Evolutionary conservation across 2,329 filamentous ascomycete genomes (phyloP), one percentile per base, ranked within the genome.

Genomic region (Trichothecium sympodiale): DNA sequence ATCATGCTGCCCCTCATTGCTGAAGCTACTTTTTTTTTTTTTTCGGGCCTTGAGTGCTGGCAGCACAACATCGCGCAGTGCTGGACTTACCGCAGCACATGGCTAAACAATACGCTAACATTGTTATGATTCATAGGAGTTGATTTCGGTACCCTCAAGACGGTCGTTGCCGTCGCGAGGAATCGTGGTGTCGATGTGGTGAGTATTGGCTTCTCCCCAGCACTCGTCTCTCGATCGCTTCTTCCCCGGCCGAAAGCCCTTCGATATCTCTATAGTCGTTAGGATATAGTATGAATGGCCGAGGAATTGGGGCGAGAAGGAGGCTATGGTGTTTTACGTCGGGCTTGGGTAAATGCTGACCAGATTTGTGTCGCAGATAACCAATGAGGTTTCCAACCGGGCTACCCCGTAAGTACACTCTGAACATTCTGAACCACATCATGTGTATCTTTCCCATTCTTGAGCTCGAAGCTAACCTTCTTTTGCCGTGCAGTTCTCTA

Each of bases 151-250:
- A 86, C 86, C 50, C 79, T 94, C 61, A 94, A 93, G 76, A 94
- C 89, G 60, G 88, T 94, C 57, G 83, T 96, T 65, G 89, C 89
- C 60, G 89, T 96, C 63, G 91, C 91, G 59, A 80, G 91, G 62
- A 96, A 96, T 67, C 88, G 93, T 61, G 91, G 91, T 68, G 91
- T 98, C 62, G 91, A 98, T 72, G 91, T 98, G 61, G 87, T 94
- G 75, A 59, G 87, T 91, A 41, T 35, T 36, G 17, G 30, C 38
- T 33, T 35, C 30, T 18, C 34, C 34, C 28, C 29, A 35, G 37
- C n/a, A n/a, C 15, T 23, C 32, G 8, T 13, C 28, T 29, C 29
- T 23, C 13, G 17, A 15, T 17, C 34, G 25, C 20, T 33, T 44
- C 36, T 37, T 23, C 20, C 36, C 36, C 20, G 6, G 20, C 10